A percentile compares a stretch with the other conserved stretches of the same genome.
phyloP scores from a whole-genome alignment of 148 eudicot species.

The Vaccinium corymbosum region DNA sequence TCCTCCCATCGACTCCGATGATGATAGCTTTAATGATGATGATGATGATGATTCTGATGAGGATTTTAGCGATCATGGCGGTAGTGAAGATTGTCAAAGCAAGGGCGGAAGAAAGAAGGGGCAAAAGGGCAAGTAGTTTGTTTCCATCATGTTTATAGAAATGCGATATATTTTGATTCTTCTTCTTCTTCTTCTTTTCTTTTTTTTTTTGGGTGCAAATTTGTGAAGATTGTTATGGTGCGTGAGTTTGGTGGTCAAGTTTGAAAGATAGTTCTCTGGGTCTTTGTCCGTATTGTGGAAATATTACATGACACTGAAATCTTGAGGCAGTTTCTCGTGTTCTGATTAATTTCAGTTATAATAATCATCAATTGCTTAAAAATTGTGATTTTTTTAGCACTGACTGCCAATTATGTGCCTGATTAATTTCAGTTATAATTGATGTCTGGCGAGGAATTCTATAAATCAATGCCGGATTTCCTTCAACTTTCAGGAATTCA shows the following conservation, averaged over 20 bases:
- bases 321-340: neutral
- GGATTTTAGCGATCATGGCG: constrained; percentile 24
- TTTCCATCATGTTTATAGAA: neutral
- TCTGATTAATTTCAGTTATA: neutral
- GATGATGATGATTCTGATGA: constrained; percentile 16
- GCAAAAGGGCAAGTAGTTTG: constrained; percentile 24
- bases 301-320: neutral
- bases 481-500: neutral
- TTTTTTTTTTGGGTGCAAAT: neutral
- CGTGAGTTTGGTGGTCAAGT: neutral
- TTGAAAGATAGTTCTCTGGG: neutral
- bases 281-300: neutral
- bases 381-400: neutral
- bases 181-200: neutral
- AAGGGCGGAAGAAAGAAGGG: constrained; percentile 10
- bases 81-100: constrained; percentile 21
- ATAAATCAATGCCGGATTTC: neutral
- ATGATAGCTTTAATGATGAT: constrained; percentile 20
- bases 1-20: constrained; percentile 56
- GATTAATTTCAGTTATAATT: too few species aligned
- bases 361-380: neutral
- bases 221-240: neutral
- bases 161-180: neutral
- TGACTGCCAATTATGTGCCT: neutral
- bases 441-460: neutral